Base-by-base conservation (phyloP, 2,329 filamentous ascomycete genomes). In the Aspergillus pseudoviridinutans region DNA sequence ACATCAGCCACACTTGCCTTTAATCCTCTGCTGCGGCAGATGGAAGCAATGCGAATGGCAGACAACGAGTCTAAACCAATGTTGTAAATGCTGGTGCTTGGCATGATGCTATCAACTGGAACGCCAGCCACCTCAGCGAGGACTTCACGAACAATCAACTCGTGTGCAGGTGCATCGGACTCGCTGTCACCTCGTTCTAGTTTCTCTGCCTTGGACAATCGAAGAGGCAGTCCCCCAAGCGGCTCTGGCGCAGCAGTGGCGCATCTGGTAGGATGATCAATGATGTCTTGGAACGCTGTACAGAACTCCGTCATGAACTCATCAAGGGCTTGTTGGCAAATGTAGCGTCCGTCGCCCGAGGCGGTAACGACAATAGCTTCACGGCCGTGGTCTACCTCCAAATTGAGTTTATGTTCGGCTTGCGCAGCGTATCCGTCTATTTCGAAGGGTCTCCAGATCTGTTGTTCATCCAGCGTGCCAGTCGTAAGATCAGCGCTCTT, bases 21-120 rank as follows among this genome's bases (percentile, higher is more conserved):
- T n/a, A 69, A 49, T 0, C 69, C 69, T 41, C 66, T 64, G 0
- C 62, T 56, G 22, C 70, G 66, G 54, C 67, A 68, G 3, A 59
- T 41, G 1, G 70, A 61, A 10, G 70, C 69, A 35, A 71, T 66
- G 4, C 67, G 59, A 42, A 72, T 72, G 1, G 70, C 70, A 0
- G 69, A 65, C 32, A 72, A 58, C 1, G 70, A 72, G 55, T 72
- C 70, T 28, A 72, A 55, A 3, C 70, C 70, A 17, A 72, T 62
- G 29, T 58, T 67, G 58, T 68, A 71, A 32, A 72, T 71, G 59
- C 66, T 72, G 1, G 68, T 68, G 41, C 17, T 54, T 3, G 67
- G 61, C 9, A 57, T 60, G n/a, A 70, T 67, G 4, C 57, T 58
- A 5, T 65, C 63, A 3, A 56, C 24, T 8, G 64, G 24, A n/a